Base-by-base conservation (phyloP, 208 protist species). In the Vickermania ingenoplastis region DNA sequence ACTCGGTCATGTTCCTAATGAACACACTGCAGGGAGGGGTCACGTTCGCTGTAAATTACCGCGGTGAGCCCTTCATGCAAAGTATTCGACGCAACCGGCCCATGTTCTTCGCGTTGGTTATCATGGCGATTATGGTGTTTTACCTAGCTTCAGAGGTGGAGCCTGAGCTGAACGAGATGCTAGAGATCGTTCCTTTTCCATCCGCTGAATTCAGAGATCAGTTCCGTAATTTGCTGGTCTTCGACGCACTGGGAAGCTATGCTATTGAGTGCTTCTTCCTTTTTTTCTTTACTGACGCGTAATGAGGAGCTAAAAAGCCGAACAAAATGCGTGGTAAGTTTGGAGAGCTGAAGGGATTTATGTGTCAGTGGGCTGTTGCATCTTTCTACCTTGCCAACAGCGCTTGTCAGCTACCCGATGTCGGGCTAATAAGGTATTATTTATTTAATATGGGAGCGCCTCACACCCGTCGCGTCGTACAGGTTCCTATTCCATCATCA, bases 11-110 rank as follows among this genome's bases (percentile, higher is more conserved):
- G 57, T 99, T 98, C 67, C 73, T 99, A 17, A 86, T 99, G 36
- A 94, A 91, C 0, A 91, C 86, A 4, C 71, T 96, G 25, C 96
- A 98, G 75, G 92, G 94, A 41, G 87, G 95, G 5, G 79, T 93
- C 27, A 99, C 92, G 7, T 99, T 99, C 72, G 93, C 88, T 22
- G 89, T 98, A 26, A 99, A 99, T 75, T 99, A 99, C 78, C 87
- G 93, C 30, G 97, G 95, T 7, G 75, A 88, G 69, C 96, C 96
- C 4, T 98, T 97, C 61, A 97, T 97, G 94, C 77, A 96, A 63
- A 76, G 76, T 41, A 89, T 98, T 13, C 65, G 57, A 59, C 89
- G 93, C 59, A 98, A 97, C 68, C 85, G 76, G 51, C 83, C 86
- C n/a, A 85, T 98, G 61, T 83, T 96, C 41, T 83, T 89, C 45